Conservation (phyloP, 805 yeast genomes). For the Candida maris region DNA sequence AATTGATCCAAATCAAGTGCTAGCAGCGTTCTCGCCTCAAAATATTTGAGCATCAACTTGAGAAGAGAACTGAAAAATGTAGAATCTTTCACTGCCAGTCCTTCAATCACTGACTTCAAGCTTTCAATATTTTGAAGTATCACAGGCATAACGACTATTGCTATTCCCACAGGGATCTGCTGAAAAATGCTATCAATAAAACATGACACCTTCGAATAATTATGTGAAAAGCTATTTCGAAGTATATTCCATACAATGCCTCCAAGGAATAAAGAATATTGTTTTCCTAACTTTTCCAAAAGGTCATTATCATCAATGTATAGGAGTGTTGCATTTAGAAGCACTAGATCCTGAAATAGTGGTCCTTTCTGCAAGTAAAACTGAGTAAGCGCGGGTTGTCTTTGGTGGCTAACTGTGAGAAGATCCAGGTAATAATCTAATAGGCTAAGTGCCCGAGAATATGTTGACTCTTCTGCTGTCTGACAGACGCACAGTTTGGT, state of each 20-base stretch:
- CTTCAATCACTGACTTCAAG: conserved; percentile 18
- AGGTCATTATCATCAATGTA: not conserved
- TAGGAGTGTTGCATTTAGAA: not conserved
- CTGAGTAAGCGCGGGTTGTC: not conserved
- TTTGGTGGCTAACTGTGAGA: not conserved
- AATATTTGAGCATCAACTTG: conserved; percentile 5
- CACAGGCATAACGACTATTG: conserved; percentile 24
- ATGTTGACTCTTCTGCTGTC: too few species aligned
- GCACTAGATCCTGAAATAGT: not conserved
- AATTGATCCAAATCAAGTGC: too few species aligned
- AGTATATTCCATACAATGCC: not conserved
- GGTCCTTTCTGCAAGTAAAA: not conserved
- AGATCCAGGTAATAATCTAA: not conserved
- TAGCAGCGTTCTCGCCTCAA: conserved; percentile 11
- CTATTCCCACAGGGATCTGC: conserved; percentile 9
- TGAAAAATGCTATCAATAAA: conserved; percentile 9
- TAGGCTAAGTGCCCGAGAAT: not conserved
- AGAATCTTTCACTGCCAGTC: not conserved
- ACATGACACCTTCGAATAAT: not conserved
- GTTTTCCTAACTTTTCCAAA: not conserved
- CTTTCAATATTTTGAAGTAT: conserved; percentile 27
- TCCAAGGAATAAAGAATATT: not conserved
- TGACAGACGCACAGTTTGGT: too few species aligned
- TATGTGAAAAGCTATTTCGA: not conserved
- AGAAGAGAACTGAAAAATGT: conserved; percentile 2